Conservation (phyloP, 176 grass and related monocot species). For the Secale cereale region DNA sequence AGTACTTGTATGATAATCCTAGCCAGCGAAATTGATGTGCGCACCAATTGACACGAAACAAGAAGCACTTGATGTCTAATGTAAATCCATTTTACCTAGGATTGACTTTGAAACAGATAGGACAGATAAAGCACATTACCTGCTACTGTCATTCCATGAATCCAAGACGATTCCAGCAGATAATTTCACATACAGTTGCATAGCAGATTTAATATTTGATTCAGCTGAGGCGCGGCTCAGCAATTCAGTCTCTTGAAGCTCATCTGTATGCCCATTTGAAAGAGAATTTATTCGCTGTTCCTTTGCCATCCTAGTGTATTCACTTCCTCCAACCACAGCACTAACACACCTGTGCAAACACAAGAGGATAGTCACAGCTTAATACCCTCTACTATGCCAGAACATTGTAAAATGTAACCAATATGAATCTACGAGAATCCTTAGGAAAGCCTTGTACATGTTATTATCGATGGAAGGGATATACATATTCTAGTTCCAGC, state of each 20-base stretch:
- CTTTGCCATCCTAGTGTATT: constrained; percentile 79
- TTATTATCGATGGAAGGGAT: constrained; percentile 1
- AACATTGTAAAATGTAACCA: neutral
- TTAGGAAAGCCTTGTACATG: neutral
- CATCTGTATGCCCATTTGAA: constrained; percentile 73
- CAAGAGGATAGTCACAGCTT: neutral
- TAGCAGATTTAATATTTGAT: constrained; percentile 88
- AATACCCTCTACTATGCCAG: neutral
- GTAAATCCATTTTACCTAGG: neutral
- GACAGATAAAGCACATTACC: constrained; percentile 38
- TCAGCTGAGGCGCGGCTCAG: constrained; percentile 67
- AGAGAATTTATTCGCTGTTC: constrained; percentile 72
- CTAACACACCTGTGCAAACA: constrained; percentile 65
- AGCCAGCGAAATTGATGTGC: neutral
- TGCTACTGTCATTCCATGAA: constrained; percentile 86
- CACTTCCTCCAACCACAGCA: constrained; percentile 85
- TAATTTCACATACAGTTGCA: constrained; percentile 89
- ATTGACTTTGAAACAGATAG: neutral
- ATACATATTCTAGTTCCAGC: neutral
- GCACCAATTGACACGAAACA: neutral
- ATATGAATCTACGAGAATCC: constrained; percentile 4
- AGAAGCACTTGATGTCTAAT: neutral
- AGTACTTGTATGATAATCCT: neutral
- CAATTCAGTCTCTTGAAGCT: constrained; percentile 66
- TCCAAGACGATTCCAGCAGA: constrained; percentile 85